These are phyloP conservation scores for Pseudogymnoascus sp. DNA, from an alignment of 2,329 filamentous ascomycete species.

Conservation along the genomic window DNA sequence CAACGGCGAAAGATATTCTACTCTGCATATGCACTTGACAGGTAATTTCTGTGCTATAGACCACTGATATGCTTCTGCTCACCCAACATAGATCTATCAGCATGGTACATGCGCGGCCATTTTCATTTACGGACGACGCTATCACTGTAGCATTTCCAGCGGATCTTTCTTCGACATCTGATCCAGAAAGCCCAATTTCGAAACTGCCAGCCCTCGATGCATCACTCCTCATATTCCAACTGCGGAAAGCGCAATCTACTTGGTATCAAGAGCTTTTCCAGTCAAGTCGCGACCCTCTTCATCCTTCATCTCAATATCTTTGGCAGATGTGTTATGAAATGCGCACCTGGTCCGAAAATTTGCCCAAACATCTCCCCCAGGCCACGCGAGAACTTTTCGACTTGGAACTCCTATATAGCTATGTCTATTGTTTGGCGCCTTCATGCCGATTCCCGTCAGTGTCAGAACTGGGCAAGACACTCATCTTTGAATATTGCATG, in stretches of 20 bases:
- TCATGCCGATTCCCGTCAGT: constrained; percentile 65
- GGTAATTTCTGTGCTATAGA: constrained; percentile 40
- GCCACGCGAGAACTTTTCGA: constrained; percentile 71
- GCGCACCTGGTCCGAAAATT: constrained; percentile 71
- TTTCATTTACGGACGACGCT: constrained; percentile 89
- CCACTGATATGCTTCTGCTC: constrained; percentile 10
- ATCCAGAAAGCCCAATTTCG: constrained; percentile 19
- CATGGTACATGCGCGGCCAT: constrained; percentile 76
- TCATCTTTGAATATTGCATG: constrained; percentile 81
- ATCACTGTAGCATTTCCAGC: constrained; percentile 71
- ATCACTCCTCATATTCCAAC: constrained; percentile 68
- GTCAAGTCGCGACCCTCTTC: constrained; percentile 58
- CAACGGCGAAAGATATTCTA: constrained; percentile 78
- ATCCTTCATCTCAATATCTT: constrained; percentile 61
- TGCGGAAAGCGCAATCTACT: constrained; percentile 75
- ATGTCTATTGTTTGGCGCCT: constrained; percentile 79
- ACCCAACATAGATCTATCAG: constrained; percentile 60
- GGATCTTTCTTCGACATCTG: constrained; percentile 22
- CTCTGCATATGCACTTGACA: constrained; percentile 81
- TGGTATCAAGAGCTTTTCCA: constrained; percentile 90
- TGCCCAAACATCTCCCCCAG: constrained; percentile 56
- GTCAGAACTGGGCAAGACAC: constrained; percentile 64
- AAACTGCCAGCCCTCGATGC: constrained; percentile 46
- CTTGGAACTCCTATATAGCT: constrained; percentile 83
- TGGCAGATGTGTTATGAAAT: constrained; percentile 70